Base-by-base conservation (phyloP, 2,329 filamentous ascomycete species). In the Aspergillus floridensis region DNA sequence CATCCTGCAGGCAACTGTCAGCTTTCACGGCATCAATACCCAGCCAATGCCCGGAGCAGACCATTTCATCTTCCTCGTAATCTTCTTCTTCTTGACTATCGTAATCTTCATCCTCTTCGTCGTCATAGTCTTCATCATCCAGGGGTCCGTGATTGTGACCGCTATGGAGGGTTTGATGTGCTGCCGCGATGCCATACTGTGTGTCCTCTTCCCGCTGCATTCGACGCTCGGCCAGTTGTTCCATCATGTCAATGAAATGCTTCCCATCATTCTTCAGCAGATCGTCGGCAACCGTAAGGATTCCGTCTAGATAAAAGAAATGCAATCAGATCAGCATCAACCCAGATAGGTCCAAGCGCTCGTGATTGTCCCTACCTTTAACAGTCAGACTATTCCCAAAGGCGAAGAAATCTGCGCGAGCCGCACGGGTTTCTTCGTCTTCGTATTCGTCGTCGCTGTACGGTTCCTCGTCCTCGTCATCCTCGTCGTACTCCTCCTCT, bases 241-340 rank as follows among this genome's bases (percentile, higher is more conserved):
- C 95, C 95, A 99, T 99, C 95, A 99, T 99, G 76, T 99, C 95
- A 77, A 99, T 99, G 80, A 99, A 99, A 73, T 96, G 96, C 78
- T 96, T 96, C 71, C 95, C 95, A 77, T 99, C 95, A 78, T 99
- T 99, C 78, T 98, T 98, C 64, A 99, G 85, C 66, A 99, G 84
- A 79, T 99, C 95, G 81, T 99, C 95, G 76, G 95, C 95, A 72
- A 99, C 95, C 66, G 95, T 99, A 75, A 99, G 87, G 77, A 99
- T 97, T 74, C 95, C 96, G 82, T 95, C 93, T 81, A 70, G 65
- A 35, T 77, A 35, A 77, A 73, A 8, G 26, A 8, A 69, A 77
- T 72, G 73, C 72, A 76, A 71, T 79, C 73, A 77, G 10, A 74
- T 79, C 58, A 67, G 62, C 53, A 50, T 51, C 56, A 65, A 65